A percentile compares a stretch with the other conserved stretches of the same genome.
Conservation (phyloP, 176 grass and related monocot species). For the Musa schizocarpa region DNA sequence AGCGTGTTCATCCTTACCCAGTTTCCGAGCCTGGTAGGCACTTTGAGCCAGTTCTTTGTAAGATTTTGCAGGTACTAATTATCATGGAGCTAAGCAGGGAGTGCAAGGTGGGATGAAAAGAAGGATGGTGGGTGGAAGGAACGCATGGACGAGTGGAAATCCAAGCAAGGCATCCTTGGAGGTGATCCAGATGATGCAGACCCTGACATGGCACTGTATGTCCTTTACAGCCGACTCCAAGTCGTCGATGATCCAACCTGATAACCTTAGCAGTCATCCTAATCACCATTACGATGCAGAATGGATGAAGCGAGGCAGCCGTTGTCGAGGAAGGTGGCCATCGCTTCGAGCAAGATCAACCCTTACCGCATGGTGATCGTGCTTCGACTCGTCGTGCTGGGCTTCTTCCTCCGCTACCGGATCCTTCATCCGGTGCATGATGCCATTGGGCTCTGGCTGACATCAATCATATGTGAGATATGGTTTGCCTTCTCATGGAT, state of each 20-base stretch:
- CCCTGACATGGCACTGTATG: conserved; percentile 74
- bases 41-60: conserved; percentile 1
- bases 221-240: too few species aligned
- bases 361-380: conserved; percentile 27
- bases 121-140: conserved; percentile 91
- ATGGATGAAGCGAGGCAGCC: conserved; percentile 88
- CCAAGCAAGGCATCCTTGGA: conserved; percentile 64
- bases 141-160: conserved; percentile 98
- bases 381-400: conserved; percentile 6
- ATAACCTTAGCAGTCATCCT: too few species aligned
- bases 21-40: conserved; percentile 69
- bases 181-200: conserved; percentile 68
- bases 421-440: conserved; percentile 10
- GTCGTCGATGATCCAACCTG: too few species aligned
- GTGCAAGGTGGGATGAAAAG: conserved; percentile 76
- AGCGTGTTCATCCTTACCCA: conserved; percentile 90
- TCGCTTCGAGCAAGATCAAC: conserved; percentile 96
- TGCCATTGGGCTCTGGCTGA: conserved; percentile 12
- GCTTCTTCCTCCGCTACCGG: conserved; percentile 16
- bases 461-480: conserved; percentile 10
- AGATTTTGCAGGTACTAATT: neutral
- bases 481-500: conserved; percentile 46
- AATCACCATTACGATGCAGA: conserved; percentile 24
- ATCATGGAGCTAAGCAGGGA: conserved; percentile 31
- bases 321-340: conserved; percentile 84